These are phyloP conservation scores for Beauveria sp. DNA, from an alignment of 2,329 filamentous ascomycete species.

Conservation along the genomic window DNA sequence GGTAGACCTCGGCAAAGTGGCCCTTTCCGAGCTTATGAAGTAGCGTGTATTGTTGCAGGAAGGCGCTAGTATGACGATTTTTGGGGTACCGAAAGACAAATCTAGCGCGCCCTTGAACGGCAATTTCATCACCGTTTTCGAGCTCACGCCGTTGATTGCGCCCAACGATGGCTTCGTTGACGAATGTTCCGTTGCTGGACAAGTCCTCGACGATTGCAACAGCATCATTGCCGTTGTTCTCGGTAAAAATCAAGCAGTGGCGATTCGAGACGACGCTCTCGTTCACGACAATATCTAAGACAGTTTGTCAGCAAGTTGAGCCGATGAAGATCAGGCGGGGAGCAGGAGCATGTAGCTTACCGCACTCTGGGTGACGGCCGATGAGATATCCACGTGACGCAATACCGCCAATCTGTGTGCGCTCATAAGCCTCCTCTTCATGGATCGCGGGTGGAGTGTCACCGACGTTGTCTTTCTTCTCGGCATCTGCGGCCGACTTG, in stretches of 20 bases:
- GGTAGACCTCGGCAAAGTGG: slow-evolving; percentile 88
- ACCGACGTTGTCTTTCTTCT: slow-evolving; percentile 27
- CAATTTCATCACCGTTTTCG: slow-evolving; percentile 83
- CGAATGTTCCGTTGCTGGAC: slow-evolving; percentile 92
- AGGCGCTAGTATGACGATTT: slow-evolving; percentile 64
- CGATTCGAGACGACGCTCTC: slow-evolving; percentile 82
- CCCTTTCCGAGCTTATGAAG: slow-evolving; percentile 85
- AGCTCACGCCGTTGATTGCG: slow-evolving; percentile 87
- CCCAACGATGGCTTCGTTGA: slow-evolving; percentile 86
- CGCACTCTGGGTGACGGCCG: slow-evolving; percentile 88
- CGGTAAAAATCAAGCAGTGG: slow-evolving; percentile 62
- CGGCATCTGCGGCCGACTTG: slow-evolving; percentile 26
- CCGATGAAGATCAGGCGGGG: not conserved
- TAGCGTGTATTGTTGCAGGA: slow-evolving; percentile 79
- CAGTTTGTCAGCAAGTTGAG: not conserved
- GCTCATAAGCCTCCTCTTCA: slow-evolving; percentile 54
- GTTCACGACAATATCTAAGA: slow-evolving; percentile 60
- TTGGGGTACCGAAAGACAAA: slow-evolving; percentile 91
- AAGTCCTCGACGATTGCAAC: slow-evolving; percentile 82
- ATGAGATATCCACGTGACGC: slow-evolving; percentile 82
- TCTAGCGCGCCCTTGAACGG: slow-evolving; percentile 73
- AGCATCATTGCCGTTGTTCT: slow-evolving; percentile 49
- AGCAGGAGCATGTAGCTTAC: slow-evolving; percentile 41
- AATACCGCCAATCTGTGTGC: slow-evolving; percentile 51
- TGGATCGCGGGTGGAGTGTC: slow-evolving; percentile 40